Percentiles rank a stretch among this genome's conserved stretches.
Conservation (phyloP, 164 flowering plant species). For the Sedum album region DNA sequence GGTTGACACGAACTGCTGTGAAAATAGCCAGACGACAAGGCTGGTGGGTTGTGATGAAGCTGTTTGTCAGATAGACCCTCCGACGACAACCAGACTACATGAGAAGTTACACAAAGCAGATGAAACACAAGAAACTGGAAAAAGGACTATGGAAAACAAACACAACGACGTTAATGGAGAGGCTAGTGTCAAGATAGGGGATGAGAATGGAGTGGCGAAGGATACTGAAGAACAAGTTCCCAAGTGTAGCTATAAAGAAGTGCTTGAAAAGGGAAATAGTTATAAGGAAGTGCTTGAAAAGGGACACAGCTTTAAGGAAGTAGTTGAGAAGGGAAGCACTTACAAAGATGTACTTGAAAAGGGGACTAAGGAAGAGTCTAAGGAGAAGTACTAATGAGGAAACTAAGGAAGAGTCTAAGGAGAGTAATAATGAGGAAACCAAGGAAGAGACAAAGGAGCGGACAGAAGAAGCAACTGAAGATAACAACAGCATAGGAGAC, state of each 20-base stretch:
- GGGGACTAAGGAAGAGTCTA: no score
- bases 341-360: not conserved
- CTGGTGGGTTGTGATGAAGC: not conserved
- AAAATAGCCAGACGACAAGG: not conserved
- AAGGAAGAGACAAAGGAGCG: no score
- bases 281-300: no score
- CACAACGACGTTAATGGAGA: not conserved
- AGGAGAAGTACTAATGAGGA: not conserved
- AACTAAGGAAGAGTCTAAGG: no score
- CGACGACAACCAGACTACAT: not conserved
- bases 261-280: no score
- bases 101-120: not conserved
- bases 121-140: not conserved
- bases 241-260: conserved; percentile 28
- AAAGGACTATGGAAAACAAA: not conserved
- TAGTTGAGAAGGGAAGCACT: conserved; percentile 10
- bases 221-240: not conserved
- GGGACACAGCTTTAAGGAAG: no score
- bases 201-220: not conserved
- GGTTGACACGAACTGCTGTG: conserved; percentile 25
- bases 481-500: not conserved
- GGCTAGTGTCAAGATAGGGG: not conserved
- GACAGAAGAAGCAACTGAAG: no score
- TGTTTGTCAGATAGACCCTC: not conserved
- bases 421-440: not conserved